Conservation (phyloP, 306 rosid species). For the Echinosophora koreensis region DNA sequence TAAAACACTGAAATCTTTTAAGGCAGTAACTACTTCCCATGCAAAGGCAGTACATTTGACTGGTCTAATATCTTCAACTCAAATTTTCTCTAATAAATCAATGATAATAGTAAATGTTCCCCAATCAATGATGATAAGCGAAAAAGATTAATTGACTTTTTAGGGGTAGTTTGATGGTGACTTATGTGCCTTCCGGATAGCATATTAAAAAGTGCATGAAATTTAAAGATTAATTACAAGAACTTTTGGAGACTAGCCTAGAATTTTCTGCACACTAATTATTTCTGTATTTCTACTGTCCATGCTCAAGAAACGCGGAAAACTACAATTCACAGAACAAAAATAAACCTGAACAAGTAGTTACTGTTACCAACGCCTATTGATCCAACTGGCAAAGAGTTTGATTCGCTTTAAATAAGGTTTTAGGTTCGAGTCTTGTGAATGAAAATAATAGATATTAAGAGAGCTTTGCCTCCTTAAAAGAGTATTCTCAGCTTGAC, state of each 20-base stretch:
- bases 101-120: slow-evolving; percentile 22
- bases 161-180: neutral
- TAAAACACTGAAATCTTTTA: slow-evolving; percentile 37
- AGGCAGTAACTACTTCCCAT: slow-evolving; percentile 39
- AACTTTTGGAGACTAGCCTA: neutral
- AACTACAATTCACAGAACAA: neutral
- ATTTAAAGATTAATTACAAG: neutral
- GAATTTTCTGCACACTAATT: neutral
- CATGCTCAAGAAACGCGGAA: neutral
- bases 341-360: too few relatives aligned
- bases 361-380: too few relatives aligned
- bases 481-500: too few relatives aligned
- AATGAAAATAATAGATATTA: too few relatives aligned
- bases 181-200: neutral
- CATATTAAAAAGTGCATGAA: neutral
- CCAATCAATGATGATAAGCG: neutral
- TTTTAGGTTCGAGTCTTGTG: too few relatives aligned
- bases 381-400: too few relatives aligned
- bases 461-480: too few relatives aligned
- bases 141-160: neutral
- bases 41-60: slow-evolving; percentile 46
- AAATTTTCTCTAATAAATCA: neutral
- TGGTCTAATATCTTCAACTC: slow-evolving; percentile 34
- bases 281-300: neutral
- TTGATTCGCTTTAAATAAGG: too few relatives aligned